Evolutionary conservation across 805 yeast species (phyloP).

Genomic region (Candida anglica): DNA sequence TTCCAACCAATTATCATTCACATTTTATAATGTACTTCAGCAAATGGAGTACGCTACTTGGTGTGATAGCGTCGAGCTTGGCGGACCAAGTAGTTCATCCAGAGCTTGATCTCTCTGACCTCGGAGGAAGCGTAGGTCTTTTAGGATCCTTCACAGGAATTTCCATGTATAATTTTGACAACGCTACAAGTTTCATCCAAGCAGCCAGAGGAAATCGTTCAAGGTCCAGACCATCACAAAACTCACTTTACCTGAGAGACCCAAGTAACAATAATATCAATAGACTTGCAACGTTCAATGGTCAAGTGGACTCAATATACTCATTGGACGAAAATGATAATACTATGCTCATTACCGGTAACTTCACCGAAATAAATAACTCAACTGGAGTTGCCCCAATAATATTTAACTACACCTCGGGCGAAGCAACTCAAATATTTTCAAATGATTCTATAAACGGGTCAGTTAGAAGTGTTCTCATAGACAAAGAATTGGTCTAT

Average conservation of each 20-base stretch:
- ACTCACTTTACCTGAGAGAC: conserved; percentile 22
- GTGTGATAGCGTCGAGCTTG: too few relatives aligned
- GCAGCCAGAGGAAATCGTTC: not conserved
- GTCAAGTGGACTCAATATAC: conserved; percentile 23
- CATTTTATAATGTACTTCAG: too few relatives aligned
- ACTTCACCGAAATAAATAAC: conserved; percentile 27
- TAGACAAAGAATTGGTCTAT: conserved; percentile 48
- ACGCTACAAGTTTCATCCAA: conserved; percentile 5
- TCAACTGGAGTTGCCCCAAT: conserved; percentile 25
- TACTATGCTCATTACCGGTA: conserved; percentile 30
- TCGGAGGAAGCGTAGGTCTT: conserved; percentile 28
- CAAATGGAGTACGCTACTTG: too few relatives aligned
- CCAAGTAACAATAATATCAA: conserved; percentile 11
- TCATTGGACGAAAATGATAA: conserved; percentile 21
- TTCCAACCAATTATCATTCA: too few relatives aligned
- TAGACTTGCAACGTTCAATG: conserved; percentile 27
- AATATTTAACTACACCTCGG: conserved; percentile 28
- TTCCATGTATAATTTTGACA: conserved; percentile 21
- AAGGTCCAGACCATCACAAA: conserved; percentile 5
- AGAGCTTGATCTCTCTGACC: conserved; percentile 15
- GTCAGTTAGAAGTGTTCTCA: conserved; percentile 31
- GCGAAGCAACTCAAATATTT: conserved; percentile 19
- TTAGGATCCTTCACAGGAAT: conserved; percentile 28
- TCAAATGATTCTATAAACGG: conserved; percentile 20
- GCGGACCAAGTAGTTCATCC: too few relatives aligned